Evolutionary conservation across 306 rosid genomes (phyloP).

Genomic region (Cucumis hystrix): DNA sequence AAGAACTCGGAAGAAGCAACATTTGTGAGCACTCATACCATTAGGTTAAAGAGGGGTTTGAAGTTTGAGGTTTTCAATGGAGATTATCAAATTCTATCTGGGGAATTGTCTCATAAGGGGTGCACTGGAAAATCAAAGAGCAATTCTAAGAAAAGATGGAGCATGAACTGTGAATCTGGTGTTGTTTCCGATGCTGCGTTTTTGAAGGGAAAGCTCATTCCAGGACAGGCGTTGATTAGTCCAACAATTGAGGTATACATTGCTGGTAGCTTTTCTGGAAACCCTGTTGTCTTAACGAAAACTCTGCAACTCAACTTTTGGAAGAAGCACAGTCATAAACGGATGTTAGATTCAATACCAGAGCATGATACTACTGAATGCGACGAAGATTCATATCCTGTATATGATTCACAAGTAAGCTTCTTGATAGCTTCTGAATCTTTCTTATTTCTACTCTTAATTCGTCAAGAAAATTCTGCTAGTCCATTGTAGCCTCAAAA

Average conservation of each 20-base stretch:
- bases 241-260: conserved; percentile 85
- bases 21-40: conserved; percentile 69
- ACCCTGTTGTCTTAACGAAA: conserved; percentile 69
- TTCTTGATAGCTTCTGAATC: conserved; percentile 1
- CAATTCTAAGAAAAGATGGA: conserved; percentile 48
- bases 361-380: conserved; percentile 55
- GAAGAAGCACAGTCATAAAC: conserved; percentile 50
- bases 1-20: conserved; percentile 75
- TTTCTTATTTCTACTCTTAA: not conserved
- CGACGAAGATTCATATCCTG: conserved; percentile 34
- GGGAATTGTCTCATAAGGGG: conserved; percentile 57
- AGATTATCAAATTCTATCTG: conserved; percentile 54
- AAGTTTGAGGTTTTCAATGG: conserved; percentile 67
- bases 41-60: conserved; percentile 55
- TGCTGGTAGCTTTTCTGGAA: conserved; percentile 72
- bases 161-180: conserved; percentile 57
- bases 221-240: conserved; percentile 19
- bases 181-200: conserved; percentile 33
- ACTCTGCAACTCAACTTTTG: conserved; percentile 45
- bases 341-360: conserved; percentile 55
- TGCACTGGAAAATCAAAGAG: conserved; percentile 31
- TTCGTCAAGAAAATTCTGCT: not conserved
- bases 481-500: not conserved
- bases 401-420: conserved; percentile 49
- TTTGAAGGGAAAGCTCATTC: conserved; percentile 50